phyloP scores from a whole-genome alignment of 345 rosid genomes.

The Ceriops zippeliana region DNA sequence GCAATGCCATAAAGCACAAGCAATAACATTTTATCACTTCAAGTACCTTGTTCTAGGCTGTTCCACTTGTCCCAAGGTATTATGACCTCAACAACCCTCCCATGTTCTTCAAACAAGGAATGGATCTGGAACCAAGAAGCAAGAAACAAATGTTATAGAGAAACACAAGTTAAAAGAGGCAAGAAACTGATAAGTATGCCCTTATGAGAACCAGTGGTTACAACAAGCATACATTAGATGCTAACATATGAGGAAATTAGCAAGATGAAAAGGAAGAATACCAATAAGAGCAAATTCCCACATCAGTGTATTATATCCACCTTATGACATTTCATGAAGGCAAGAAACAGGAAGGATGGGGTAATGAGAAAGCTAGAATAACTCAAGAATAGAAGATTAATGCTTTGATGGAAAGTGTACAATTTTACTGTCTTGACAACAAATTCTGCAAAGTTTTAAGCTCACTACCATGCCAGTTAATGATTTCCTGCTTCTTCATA shows the following conservation, averaged over 20 bases:
- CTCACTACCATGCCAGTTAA: too few relatives aligned
- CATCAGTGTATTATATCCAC: too few relatives aligned
- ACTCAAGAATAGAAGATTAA: background rate
- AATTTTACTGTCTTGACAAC: background rate
- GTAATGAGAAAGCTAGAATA: background rate
- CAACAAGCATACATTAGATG: background rate
- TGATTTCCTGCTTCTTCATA: background rate
- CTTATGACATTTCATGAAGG: too few relatives aligned
- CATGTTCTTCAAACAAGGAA: conserved; percentile 66
- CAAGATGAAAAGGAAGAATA: background rate
- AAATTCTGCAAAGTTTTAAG: background rate
- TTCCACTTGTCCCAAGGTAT: conserved; percentile 66
- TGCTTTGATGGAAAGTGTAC: background rate
- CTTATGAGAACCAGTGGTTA: background rate
- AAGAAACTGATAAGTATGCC: background rate
- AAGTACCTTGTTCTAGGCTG: conserved; percentile 65
- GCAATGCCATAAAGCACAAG: conserved; percentile 1
- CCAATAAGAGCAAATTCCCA: background rate
- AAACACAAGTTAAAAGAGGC: background rate
- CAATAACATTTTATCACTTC: background rate
- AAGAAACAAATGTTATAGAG: conserved; percentile 11
- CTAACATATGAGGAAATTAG: background rate
- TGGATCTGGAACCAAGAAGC: conserved; percentile 45
- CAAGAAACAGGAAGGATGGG: too few relatives aligned
- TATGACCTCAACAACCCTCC: conserved; percentile 62